These are phyloP conservation scores for Zymoseptoria brevis DNA, from an alignment of 2,329 filamentous ascomycete species.

Conservation along the genomic window DNA sequence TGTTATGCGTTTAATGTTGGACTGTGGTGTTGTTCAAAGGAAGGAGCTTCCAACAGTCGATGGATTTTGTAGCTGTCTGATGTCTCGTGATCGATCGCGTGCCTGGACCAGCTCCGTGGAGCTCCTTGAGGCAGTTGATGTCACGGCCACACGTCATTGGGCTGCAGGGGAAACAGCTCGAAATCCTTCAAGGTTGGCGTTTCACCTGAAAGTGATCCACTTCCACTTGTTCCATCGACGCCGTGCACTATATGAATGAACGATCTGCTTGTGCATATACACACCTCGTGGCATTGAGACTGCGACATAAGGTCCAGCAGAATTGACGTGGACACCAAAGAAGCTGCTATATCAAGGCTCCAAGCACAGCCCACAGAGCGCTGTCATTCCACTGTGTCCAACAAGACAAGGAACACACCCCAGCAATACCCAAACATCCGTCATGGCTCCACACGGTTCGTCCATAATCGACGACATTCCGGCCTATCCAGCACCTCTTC, in stretches of 20 bases:
- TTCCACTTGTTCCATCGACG: background rate
- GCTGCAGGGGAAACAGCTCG: background rate
- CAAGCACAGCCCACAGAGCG: background rate
- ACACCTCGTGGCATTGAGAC: too few relatives aligned
- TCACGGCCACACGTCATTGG: background rate
- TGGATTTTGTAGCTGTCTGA: constrained; percentile 8
- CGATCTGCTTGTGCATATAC: too few relatives aligned
- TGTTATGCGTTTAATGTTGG: background rate
- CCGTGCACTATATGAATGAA: too few relatives aligned
- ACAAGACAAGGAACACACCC: background rate
- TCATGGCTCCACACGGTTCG: background rate
- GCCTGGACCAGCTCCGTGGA: background rate
- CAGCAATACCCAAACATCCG: background rate
- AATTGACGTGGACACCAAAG: too few relatives aligned
- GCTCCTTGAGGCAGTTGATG: background rate
- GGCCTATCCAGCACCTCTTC: background rate
- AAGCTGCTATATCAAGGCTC: background rate
- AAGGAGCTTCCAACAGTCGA: constrained; percentile 1
- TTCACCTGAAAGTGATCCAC: background rate
- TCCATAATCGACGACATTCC: background rate
- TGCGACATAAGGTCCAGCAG: too few relatives aligned
- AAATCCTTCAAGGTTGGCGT: background rate
- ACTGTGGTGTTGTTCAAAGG: constrained; percentile 2
- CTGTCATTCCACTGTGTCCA: background rate
- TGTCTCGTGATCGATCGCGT: background rate